phyloP scores from a whole-genome alignment of 371 early-diverging fungal species.

The Mortierella sp. region DNA sequence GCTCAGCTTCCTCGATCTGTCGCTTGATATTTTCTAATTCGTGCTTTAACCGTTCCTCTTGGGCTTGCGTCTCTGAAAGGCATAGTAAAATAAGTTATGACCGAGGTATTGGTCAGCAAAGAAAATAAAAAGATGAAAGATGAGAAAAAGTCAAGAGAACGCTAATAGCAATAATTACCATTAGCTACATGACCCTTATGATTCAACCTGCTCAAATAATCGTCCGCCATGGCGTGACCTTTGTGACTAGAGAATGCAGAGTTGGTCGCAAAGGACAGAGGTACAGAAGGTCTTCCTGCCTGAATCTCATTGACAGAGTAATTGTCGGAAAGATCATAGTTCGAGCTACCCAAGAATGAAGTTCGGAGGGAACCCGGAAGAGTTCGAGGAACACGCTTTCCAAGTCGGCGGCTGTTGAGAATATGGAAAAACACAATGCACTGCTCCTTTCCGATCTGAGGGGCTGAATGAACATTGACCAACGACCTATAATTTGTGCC shows the following conservation, averaged over 20 bases:
- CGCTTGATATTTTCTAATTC: conserved; percentile 52
- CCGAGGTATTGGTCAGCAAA: not conserved
- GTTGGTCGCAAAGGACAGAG: conserved; percentile 51
- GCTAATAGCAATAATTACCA: conserved; percentile 20
- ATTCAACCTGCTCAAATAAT: conserved; percentile 48
- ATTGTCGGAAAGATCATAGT: conserved; percentile 48
- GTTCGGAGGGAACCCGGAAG: conserved; percentile 54
- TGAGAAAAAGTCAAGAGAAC: not conserved
- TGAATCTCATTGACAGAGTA: conserved; percentile 45
- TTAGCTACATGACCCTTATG: conserved; percentile 42
- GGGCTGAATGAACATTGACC: conserved; percentile 73
- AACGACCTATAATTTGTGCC: conserved; percentile 58
- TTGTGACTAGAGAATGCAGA: conserved; percentile 55
- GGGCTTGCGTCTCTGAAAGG: conserved; percentile 32
- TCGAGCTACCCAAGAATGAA: conserved; percentile 56
- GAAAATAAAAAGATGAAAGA: conserved; percentile 3
- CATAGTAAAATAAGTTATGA: not conserved
- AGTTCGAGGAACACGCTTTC: conserved; percentile 56
- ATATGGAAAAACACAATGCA: conserved; percentile 73
- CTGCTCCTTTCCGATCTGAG: conserved; percentile 74
- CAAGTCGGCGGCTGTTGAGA: conserved; percentile 68
- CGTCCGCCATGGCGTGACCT: conserved; percentile 50
- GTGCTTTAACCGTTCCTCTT: conserved; percentile 49
- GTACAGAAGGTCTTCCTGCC: conserved; percentile 53
- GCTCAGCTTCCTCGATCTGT: conserved; percentile 53